phyloP scores from a whole-genome alignment of 2,329 filamentous ascomycete species.

The Nemania bipapillata region DNA sequence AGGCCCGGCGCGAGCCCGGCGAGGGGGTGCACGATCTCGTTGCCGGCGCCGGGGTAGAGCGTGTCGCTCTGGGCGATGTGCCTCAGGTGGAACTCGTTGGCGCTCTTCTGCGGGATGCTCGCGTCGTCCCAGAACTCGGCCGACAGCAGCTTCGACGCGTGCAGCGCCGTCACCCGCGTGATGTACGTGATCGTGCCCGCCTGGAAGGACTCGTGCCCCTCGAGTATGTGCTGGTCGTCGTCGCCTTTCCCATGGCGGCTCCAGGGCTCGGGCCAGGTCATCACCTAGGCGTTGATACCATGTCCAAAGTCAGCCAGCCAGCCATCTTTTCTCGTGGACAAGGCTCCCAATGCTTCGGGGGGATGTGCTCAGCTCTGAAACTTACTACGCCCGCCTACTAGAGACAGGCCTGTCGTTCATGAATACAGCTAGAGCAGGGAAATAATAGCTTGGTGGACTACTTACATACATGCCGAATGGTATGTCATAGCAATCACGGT shows the following conservation, averaged over 20 bases:
- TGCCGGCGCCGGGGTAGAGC: too few relatives aligned
- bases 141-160: slow-evolving; percentile 25
- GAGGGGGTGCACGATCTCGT: neutral
- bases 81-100: slow-evolving; percentile 8
- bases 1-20: neutral
- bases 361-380: neutral
- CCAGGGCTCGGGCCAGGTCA: neutral
- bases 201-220: neutral
- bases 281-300: too few relatives aligned
- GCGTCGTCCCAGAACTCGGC: slow-evolving; percentile 23
- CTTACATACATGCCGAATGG: slow-evolving; percentile 19
- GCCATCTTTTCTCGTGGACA: neutral
- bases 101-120: slow-evolving; percentile 11
- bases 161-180: neutral
- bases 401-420: neutral
- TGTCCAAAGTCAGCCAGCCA: too few relatives aligned
- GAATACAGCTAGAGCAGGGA: neutral
- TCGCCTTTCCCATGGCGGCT: too few relatives aligned
- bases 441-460: neutral
- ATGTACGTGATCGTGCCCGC: neutral
- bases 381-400: neutral
- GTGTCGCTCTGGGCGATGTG: neutral
- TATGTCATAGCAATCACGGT: neutral
- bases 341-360: neutral
- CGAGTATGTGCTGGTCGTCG: too few relatives aligned